These are phyloP conservation scores for Nicotiana otophora DNA, from an alignment of 257 asterid species.

Conservation along the genomic window DNA sequence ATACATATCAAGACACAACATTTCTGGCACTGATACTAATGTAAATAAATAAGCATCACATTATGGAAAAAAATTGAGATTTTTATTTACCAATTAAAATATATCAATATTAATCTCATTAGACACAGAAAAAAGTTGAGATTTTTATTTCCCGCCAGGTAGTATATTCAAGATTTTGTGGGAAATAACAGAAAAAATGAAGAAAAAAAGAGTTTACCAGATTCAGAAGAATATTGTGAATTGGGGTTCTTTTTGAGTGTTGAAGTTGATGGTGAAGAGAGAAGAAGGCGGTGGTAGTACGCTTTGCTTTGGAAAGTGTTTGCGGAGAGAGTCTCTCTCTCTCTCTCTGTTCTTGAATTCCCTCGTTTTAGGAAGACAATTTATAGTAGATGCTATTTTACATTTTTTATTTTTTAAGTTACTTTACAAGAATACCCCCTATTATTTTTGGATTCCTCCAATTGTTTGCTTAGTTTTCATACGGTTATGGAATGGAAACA, in stretches of 20 bases:
- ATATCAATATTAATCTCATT: not conserved
- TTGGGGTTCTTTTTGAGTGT: not conserved
- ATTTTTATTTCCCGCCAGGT: slow-evolving; percentile 11
- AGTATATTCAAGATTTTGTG: not conserved
- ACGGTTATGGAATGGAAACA: not conserved
- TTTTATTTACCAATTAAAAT: not conserved
- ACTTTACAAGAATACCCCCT: not conserved
- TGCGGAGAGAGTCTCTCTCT: not conserved
- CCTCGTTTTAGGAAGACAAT: slow-evolving; percentile 14
- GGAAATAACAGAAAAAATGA: not conserved
- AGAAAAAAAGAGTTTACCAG: not conserved
- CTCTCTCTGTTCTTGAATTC: slow-evolving; percentile 14
- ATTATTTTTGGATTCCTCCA: not conserved
- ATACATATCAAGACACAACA: not conserved
- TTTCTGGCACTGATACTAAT: not conserved
- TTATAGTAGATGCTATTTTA: not conserved
- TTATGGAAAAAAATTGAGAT: too few relatives aligned
- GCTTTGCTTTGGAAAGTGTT: not conserved
- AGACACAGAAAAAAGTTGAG: not conserved
- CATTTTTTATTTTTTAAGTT: not conserved
- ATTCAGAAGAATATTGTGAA: not conserved
- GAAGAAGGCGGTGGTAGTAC: slow-evolving; percentile 2
- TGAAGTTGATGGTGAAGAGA: slow-evolving; percentile 2
- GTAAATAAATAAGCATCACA: not conserved
- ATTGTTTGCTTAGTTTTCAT: not conserved